Percentiles rank a stretch among this genome's conserved stretches.
Evolutionary conservation across 1,284 basidiomycete species (phyloP).

Genomic region (Naganishia sp.): DNA sequence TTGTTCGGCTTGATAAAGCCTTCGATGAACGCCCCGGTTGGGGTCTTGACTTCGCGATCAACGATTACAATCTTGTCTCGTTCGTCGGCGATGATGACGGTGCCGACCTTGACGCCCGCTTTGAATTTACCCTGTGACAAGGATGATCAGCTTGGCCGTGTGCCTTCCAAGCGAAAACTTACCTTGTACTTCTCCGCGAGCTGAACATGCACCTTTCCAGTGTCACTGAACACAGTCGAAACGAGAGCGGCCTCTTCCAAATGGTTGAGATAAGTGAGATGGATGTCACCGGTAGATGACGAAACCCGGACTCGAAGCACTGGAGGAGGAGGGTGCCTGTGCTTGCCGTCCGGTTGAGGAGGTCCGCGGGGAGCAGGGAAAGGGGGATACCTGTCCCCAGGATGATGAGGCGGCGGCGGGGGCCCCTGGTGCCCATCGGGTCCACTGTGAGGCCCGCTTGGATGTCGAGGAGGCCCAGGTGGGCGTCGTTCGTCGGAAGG

Average conservation of each 20-base stretch:
- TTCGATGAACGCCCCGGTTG: slow-evolving; percentile 26
- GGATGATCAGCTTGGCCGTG: not conserved
- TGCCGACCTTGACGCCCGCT: slow-evolving; percentile 31
- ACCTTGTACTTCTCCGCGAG: slow-evolving; percentile 29
- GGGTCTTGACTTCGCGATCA: slow-evolving; percentile 27
- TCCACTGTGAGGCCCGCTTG: not conserved
- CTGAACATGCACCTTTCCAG: slow-evolving; percentile 33
- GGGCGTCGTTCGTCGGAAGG: not conserved
- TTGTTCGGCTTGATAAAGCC: slow-evolving; percentile 22
- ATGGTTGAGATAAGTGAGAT: slow-evolving; percentile 32
- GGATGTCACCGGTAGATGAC: slow-evolving; percentile 33
- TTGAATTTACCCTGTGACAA: slow-evolving; percentile 25
- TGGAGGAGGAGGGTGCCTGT: slow-evolving; percentile 16
- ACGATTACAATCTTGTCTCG: slow-evolving; percentile 46
- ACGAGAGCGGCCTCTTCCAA: slow-evolving; percentile 30
- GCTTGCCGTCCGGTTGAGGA: slow-evolving; percentile 14
- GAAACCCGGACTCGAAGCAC: slow-evolving; percentile 30
- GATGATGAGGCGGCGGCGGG: slow-evolving; percentile 1
- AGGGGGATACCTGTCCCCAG: slow-evolving; percentile 10
- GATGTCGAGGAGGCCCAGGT: slow-evolving; percentile 1
- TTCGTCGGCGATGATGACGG: slow-evolving; percentile 42
- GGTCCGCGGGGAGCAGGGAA: slow-evolving; percentile 18
- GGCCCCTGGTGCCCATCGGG: not conserved
- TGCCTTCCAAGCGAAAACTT: not conserved
- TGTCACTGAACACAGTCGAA: slow-evolving; percentile 29